These are phyloP conservation scores for Agaricus blazei DNA, from an alignment of 768 basidiomycete species.

Conservation along the genomic window DNA sequence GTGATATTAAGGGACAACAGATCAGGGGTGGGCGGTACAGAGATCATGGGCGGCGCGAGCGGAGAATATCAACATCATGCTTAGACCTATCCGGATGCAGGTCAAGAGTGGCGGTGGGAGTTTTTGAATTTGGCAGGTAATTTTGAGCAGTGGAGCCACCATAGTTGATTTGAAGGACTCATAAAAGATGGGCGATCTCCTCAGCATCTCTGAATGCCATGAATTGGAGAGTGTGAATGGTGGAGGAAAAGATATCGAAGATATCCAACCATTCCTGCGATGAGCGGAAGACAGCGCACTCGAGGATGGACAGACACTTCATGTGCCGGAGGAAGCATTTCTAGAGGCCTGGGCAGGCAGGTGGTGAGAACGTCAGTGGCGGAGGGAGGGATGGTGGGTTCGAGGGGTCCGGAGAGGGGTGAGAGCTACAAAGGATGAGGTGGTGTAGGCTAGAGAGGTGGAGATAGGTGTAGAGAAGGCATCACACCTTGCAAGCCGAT, in stretches of 20 bases:
- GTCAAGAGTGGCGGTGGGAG: background rate
- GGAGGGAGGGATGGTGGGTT: background rate
- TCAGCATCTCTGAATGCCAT: background rate
- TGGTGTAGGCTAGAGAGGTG: background rate
- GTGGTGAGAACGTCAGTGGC: background rate
- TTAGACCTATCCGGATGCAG: background rate
- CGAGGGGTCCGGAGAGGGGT: background rate
- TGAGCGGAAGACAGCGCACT: background rate
- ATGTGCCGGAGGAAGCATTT: background rate
- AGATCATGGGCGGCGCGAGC: background rate
- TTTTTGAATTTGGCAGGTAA: background rate
- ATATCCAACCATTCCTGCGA: background rate
- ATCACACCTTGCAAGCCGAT: background rate
- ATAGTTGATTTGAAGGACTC: too few relatives aligned
- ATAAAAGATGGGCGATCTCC: background rate
- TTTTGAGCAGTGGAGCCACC: too few relatives aligned
- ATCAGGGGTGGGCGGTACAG: background rate
- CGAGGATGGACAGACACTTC: background rate
- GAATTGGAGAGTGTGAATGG: background rate
- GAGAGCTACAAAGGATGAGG: background rate
- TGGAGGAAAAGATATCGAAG: background rate
- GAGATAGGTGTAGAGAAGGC: slow-evolving; percentile 1
- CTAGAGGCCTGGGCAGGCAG: background rate
- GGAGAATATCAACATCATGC: background rate
- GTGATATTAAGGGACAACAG: background rate